Percentiles rank a stretch among this genome's conserved stretches.
These are phyloP conservation scores for Aureobasidium sp. DNA, from an alignment of 2,329 filamentous ascomycete genomes.

Conservation along the genomic window DNA sequence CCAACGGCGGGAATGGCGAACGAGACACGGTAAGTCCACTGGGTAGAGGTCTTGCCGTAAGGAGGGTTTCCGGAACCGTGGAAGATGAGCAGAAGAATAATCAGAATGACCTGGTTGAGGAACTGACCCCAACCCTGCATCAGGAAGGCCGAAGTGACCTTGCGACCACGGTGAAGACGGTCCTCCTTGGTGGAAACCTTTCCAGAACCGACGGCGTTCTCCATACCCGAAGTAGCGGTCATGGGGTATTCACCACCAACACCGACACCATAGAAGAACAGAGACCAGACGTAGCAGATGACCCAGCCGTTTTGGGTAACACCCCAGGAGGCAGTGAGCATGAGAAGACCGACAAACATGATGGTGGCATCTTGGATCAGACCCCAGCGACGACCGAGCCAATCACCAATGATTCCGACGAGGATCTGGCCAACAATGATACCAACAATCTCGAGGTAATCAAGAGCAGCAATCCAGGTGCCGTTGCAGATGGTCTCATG, in stretches of 20 bases:
- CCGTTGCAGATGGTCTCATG: slow-evolving; percentile 55
- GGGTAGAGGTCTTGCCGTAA: slow-evolving; percentile 68
- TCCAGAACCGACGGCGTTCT: slow-evolving; percentile 77
- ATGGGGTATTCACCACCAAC: slow-evolving; percentile 90
- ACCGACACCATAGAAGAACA: slow-evolving; percentile 79
- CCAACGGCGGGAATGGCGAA: slow-evolving; percentile 88
- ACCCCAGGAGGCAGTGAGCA: slow-evolving; percentile 90
- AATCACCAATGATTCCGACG: slow-evolving; percentile 74
- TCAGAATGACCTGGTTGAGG: slow-evolving; percentile 84
- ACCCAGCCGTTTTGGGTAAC: slow-evolving; percentile 83
- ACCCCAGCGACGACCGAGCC: slow-evolving; percentile 87
- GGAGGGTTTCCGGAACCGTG: slow-evolving; percentile 71
- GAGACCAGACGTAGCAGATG: slow-evolving; percentile 90
- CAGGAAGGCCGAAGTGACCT: slow-evolving; percentile 90
- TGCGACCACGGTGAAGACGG: slow-evolving; percentile 88
- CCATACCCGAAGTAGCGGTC: slow-evolving; percentile 92
- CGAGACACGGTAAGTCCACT: slow-evolving; percentile 87
- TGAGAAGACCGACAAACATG: slow-evolving; percentile 88
- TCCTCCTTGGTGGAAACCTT: slow-evolving; percentile 87
- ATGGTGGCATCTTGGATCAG: slow-evolving; percentile 90
- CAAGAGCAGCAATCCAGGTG: slow-evolving; percentile 77
- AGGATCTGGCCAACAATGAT: slow-evolving; percentile 91
- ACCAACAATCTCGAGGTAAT: slow-evolving; percentile 87
- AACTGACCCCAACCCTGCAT: slow-evolving; percentile 99
- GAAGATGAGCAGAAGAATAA: slow-evolving; percentile 80